Evolutionary conservation across 2,329 filamentous ascomycete genomes (phyloP), one percentile per base, ranked within the genome.

Genomic region (Elsinoe perseae): DNA sequence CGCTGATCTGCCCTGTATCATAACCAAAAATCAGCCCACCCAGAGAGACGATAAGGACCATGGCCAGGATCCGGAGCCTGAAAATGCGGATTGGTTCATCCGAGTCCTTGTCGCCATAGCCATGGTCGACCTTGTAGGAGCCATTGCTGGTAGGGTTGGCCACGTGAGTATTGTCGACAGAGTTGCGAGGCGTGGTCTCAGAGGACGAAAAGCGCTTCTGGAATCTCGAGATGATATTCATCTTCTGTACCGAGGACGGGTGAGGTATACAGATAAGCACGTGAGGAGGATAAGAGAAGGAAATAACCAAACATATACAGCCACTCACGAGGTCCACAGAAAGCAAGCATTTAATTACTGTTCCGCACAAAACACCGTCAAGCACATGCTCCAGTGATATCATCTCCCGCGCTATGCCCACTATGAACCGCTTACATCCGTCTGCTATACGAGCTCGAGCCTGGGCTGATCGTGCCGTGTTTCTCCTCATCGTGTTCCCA

Each of bases 1-100:
- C 82, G 4, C 75, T 80, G 40, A 81, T 80, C 62, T 83, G 80
- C 69, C 81, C 80, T 14, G 59, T 61, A 30, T 75, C 65, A 55
- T 65, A 70, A 25, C 69, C 69, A 44, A 70, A 70, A 55, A 70
- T 69, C 23, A 71, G 62, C 32, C 69, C 69, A 54, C 71, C 71
- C 5, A 70, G 62, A 2, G 64, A 67, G 2, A 71, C 68, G 43
- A 71, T 66, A 27, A 68, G 50, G 18, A 62, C 65, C 61, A 71
- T 68, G 1, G 64, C 63, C 28, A 70, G 61, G 28, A 69, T 65
- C 36, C 66, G 40, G 14, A 57, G 48, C 27, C 57, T 54, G 21
- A 58, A 56, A 12, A 60, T 56, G 30, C 56, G 55, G 28, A 60
- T 50, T 10, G 58, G 57, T 18, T 57, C 54, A 21, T 59, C 43